A percentile compares a stretch with the other conserved stretches of the same genome.
These are phyloP conservation scores for Thalassia testudinum DNA, from an alignment of 116 monocot genomes.

Conservation along the genomic window DNA sequence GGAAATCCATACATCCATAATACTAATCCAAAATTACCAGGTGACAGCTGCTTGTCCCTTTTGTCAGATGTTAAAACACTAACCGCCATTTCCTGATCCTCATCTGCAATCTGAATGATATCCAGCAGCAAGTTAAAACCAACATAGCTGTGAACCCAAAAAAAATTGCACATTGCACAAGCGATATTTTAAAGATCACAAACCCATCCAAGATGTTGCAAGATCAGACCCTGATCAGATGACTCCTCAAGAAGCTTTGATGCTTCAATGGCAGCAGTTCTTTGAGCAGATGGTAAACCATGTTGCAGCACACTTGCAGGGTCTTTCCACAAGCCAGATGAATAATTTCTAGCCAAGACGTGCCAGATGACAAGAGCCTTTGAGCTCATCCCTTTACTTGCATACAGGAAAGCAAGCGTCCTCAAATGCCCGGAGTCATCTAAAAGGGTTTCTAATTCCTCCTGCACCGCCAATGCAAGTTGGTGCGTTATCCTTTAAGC, in stretches of 20 bases:
- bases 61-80: slow-evolving; percentile 76
- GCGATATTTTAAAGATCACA: slow-evolving; percentile 8
- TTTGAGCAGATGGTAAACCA: slow-evolving; percentile 27
- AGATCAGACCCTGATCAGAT: slow-evolving; percentile 73
- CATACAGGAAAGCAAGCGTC: slow-evolving; percentile 97
- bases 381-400: slow-evolving; percentile 82
- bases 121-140: neutral
- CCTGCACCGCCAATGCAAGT: slow-evolving; percentile 72
- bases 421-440: slow-evolving; percentile 90
- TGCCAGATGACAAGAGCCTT: slow-evolving; percentile 90
- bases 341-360: slow-evolving; percentile 73
- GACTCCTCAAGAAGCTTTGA: slow-evolving; percentile 82
- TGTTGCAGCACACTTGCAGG: slow-evolving; percentile 7
- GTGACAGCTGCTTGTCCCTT: slow-evolving; percentile 59
- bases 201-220: slow-evolving; percentile 97
- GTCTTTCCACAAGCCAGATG: slow-evolving; percentile 65
- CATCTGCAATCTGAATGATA: slow-evolving; percentile 51
- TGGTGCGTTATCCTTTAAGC: slow-evolving; percentile 47
- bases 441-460: slow-evolving; percentile 92
- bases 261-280: slow-evolving; percentile 73
- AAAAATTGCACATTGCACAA: neutral
- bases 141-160: neutral
- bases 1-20: no score
- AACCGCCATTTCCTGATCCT: slow-evolving; percentile 76
- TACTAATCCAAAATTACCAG: slow-evolving; percentile 39